phyloP scores from a whole-genome alignment of 208 protist species.

The Angomonas ambiguus region DNA sequence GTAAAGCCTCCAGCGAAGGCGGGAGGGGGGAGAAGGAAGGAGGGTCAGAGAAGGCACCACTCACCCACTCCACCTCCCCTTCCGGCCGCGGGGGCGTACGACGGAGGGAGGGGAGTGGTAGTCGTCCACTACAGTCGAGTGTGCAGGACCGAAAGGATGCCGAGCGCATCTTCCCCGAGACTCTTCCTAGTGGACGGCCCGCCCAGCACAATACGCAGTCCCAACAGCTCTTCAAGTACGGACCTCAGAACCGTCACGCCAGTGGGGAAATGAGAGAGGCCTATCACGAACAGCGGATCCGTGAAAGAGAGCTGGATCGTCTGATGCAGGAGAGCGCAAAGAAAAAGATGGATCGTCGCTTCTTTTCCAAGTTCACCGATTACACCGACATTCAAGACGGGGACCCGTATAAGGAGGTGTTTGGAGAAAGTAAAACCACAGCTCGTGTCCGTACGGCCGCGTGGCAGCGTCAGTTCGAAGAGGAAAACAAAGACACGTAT shows the following conservation, averaged over 20 bases:
- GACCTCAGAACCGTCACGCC: neutral
- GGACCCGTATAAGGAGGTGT: conserved; percentile 69
- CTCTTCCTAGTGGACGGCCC: conserved; percentile 71
- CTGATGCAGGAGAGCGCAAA: conserved; percentile 35
- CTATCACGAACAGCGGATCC: conserved; percentile 28
- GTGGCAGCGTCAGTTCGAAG: conserved; percentile 88
- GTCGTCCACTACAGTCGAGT: conserved; percentile 42
- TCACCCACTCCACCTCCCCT: neutral
- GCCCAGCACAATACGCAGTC: conserved; percentile 55
- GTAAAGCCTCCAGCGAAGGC: neutral
- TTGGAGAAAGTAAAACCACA: conserved; percentile 53
- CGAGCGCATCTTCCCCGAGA: conserved; percentile 57
- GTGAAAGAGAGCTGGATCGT: conserved; percentile 41
- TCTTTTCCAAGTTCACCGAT: conserved; percentile 49
- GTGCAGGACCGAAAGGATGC: conserved; percentile 44
- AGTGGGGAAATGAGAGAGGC: conserved; percentile 11
- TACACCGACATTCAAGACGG: conserved; percentile 73
- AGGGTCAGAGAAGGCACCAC: neutral
- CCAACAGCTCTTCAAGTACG: conserved; percentile 44
- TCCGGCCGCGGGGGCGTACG: conserved; percentile 3
- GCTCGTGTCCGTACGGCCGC: conserved; percentile 55
- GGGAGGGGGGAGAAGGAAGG: neutral
- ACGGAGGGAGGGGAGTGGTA: neutral
- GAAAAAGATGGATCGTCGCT: conserved; percentile 32
- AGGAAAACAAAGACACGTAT: conserved; percentile 73